Evolutionary conservation across 2,329 filamentous ascomycete genomes (phyloP).

Genomic region (Penicillium sp.): DNA sequence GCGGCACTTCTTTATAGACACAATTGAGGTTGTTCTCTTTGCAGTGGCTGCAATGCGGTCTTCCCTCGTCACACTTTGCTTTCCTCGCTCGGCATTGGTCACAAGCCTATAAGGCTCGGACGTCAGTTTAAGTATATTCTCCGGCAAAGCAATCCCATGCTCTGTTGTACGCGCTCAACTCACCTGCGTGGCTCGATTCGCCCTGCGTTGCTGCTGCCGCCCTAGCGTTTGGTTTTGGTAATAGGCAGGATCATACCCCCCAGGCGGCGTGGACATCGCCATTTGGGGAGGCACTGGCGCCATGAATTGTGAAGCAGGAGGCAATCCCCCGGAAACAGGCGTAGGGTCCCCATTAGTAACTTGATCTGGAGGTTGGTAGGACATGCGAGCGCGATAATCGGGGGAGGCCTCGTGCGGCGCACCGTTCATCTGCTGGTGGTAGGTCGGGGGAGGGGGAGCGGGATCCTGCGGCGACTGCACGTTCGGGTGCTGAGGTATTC

Average conservation of each 20-base stretch:
- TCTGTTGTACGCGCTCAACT: neutral
- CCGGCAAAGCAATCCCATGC: neutral
- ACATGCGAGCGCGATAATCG: constrained; percentile 35
- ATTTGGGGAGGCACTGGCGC: constrained; percentile 24
- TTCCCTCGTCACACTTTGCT: constrained; percentile 85
- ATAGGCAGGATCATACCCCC: constrained; percentile 33
- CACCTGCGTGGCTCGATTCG: constrained; percentile 42
- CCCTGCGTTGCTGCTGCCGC: constrained; percentile 36
- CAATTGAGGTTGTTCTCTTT: constrained; percentile 80
- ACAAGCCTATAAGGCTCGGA: constrained; percentile 63
- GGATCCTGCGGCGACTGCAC: constrained; percentile 29
- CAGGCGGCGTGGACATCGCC: constrained; percentile 26
- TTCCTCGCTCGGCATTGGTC: constrained; percentile 84
- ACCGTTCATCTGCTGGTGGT: constrained; percentile 35
- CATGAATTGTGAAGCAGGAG: constrained; percentile 30
- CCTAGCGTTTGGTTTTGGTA: constrained; percentile 32
- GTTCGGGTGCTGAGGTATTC: constrained; percentile 32
- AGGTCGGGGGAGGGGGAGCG: constrained; percentile 26
- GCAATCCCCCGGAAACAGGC: constrained; percentile 29
- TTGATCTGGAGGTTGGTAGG: constrained; percentile 31
- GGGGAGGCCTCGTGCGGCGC: constrained; percentile 30
- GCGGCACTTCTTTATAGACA: constrained; percentile 84
- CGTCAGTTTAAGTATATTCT: constrained; percentile 1
- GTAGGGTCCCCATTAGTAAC: constrained; percentile 32
- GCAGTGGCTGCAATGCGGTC: constrained; percentile 78